Conservation (phyloP, 805 yeast genomes). For the Suhomyces prunicola region DNA sequence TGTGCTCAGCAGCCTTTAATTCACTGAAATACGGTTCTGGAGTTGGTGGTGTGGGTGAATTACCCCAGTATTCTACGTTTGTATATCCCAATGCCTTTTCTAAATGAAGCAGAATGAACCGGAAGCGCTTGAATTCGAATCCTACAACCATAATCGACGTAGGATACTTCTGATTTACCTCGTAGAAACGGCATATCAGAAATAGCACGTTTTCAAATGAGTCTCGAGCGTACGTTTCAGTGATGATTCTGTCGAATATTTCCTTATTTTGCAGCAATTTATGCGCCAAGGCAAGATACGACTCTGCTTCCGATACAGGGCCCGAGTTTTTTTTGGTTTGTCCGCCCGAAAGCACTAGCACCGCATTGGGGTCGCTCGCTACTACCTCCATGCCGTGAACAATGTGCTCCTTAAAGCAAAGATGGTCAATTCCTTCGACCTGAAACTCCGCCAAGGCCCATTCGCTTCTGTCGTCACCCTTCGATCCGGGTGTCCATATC, state of each 20-base stretch:
- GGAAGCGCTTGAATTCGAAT: constrained; percentile 64
- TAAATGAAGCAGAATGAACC: constrained; percentile 58
- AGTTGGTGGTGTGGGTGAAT: constrained; percentile 50
- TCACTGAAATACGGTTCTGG: constrained; percentile 44
- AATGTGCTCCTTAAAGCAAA: constrained; percentile 63
- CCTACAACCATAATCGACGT: constrained; percentile 56
- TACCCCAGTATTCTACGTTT: constrained; percentile 50
- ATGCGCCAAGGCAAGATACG: constrained; percentile 49
- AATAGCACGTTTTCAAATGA: constrained; percentile 75
- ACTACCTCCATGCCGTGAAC: constrained; percentile 39
- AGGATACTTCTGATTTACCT: constrained; percentile 49
- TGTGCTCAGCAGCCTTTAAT: constrained; percentile 46
- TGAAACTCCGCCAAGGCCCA: constrained; percentile 74
- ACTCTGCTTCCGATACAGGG: constrained; percentile 56
- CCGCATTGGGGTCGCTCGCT: constrained; percentile 22
- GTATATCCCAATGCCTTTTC: constrained; percentile 44
- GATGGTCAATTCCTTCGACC: constrained; percentile 63
- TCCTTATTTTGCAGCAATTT: constrained; percentile 19
- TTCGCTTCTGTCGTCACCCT: constrained; percentile 49
- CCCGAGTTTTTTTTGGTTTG: constrained; percentile 60
- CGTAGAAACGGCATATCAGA: constrained; percentile 52
- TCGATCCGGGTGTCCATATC: constrained; percentile 47
- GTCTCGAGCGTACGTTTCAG: constrained; percentile 76
- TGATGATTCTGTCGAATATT: constrained; percentile 23
- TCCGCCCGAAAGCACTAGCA: constrained; percentile 62